Percentiles rank a stretch among this genome's conserved stretches.
Evolutionary conservation across 805 yeast species (phyloP).

Genomic region (Kodamaea leandrae): DNA sequence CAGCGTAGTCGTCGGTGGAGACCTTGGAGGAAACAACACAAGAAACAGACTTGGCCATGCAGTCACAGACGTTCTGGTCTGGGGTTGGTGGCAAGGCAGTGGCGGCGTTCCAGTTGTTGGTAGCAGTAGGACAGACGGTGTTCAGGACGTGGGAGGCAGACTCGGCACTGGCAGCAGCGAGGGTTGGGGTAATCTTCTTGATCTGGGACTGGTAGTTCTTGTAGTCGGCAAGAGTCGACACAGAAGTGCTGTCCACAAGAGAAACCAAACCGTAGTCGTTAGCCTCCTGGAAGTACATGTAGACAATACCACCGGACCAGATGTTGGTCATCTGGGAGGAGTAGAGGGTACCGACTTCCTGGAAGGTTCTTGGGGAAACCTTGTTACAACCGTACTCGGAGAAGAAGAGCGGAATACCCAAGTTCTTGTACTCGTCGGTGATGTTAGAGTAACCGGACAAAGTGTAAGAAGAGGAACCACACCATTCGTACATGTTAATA

Average conservation of each 20-base stretch:
- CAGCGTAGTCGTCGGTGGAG: conserved; percentile 30
- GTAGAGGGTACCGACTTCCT: conserved; percentile 66
- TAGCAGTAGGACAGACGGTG: conserved; percentile 36
- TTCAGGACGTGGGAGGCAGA: conserved; percentile 24
- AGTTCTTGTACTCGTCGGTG: conserved; percentile 61
- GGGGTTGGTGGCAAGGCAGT: conserved; percentile 46
- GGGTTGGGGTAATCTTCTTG: conserved; percentile 51
- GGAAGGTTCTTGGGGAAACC: conserved; percentile 67
- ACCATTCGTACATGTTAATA: conserved; percentile 89
- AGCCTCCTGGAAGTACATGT: conserved; percentile 77
- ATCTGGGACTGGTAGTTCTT: conserved; percentile 61
- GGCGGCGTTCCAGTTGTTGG: conserved; percentile 36
- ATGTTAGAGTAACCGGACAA: conserved; percentile 65
- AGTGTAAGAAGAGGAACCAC: conserved; percentile 60
- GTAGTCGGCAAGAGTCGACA: conserved; percentile 62
- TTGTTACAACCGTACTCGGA: conserved; percentile 82
- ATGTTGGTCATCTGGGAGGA: conserved; percentile 70
- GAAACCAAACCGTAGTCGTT: conserved; percentile 75
- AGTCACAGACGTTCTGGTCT: conserved; percentile 34
- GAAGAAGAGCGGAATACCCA: conserved; percentile 73
- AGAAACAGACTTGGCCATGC: conserved; percentile 31
- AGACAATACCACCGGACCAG: conserved; percentile 90
- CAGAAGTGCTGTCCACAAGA: conserved; percentile 40
- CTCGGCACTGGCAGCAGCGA: conserved; percentile 26
- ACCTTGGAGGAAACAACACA: conserved; percentile 36